Percentiles rank a stretch among this genome's conserved stretches.
Evolutionary conservation across 139 green algal genomes (phyloP).

Genomic region (Chlamydomonas applanata): DNA sequence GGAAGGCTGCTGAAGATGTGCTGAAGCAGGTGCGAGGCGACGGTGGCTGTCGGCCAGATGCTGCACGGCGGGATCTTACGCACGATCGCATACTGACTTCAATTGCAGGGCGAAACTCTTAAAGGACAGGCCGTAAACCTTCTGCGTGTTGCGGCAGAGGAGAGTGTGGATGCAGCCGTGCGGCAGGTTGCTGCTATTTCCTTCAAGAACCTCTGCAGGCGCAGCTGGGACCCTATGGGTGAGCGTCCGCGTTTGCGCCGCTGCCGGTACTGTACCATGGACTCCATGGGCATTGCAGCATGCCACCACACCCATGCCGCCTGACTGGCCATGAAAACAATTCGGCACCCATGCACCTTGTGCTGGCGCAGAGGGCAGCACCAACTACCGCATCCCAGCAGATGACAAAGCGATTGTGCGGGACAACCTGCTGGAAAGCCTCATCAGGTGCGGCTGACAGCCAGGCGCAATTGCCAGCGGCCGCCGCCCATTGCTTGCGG

Average conservation of each 20-base stretch:
- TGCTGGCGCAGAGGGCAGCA: neutral
- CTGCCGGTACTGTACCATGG: neutral
- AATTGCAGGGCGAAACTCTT: conserved; percentile 56
- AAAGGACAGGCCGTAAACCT: conserved; percentile 73
- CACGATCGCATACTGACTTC: too few species aligned
- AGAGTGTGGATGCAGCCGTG: conserved; percentile 63
- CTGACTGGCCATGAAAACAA: neutral
- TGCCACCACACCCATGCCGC: neutral
- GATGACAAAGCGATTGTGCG: conserved; percentile 78
- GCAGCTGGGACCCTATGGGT: conserved; percentile 66
- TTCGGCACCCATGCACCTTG: neutral
- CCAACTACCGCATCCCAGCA: conserved; percentile 35
- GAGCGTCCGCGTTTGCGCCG: neutral
- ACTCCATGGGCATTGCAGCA: neutral
- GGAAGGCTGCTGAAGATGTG: conserved; percentile 64
- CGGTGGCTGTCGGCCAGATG: too few species aligned
- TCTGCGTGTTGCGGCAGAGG: conserved; percentile 78
- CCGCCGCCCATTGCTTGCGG: too few species aligned
- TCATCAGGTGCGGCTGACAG: conserved; percentile 64
- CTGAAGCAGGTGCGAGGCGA: conserved; percentile 65
- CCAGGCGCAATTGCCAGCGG: too few species aligned
- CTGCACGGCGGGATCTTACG: too few species aligned
- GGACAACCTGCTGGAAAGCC: conserved; percentile 71
- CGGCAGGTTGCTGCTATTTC: conserved; percentile 89
- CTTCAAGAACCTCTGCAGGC: conserved; percentile 92